Evolutionary conservation across 495 filamentous ascomycete genomes (phyloP), one percentile per base, ranked within the genome.

Genomic region (Aspergillus diversus): DNA sequence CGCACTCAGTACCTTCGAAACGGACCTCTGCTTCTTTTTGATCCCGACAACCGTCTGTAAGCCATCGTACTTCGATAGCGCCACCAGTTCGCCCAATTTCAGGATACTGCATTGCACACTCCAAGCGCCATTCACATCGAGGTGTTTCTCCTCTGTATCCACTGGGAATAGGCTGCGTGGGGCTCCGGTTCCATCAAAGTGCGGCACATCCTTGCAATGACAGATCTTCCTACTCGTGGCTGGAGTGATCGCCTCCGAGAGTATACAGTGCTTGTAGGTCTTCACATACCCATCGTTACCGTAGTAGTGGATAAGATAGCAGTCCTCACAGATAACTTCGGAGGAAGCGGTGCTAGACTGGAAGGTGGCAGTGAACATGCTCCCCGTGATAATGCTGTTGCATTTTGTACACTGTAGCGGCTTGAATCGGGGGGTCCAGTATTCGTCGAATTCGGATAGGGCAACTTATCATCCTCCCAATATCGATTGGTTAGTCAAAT

Each of bases 241-340:
- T 15, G 33, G 53, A 16, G 53, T 56, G 17, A 56, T 56, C 17
- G n/a, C 16, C 33, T 56, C 33, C 3, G n/a, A 33, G 15, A 56
- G 34, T 4, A 56, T 39, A 15, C 33, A 56, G n/a, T 56, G 53
- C 33, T 56, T 56, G 53, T 56, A 56, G 7, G 16, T 27, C 16
- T 56, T 56, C 12, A 8, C n/a, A 27, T 37, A 56, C 17, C 39
- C 15, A 11, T n/a, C 15, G 17, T 42, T 39, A 5, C 53, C 53
- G 4, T 31, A n/a, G 32, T 17, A 35, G 11, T 27, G 4, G 8
- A 8, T 27, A 3, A n/a, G 53, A n/a, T 56, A 56, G 16, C 53
- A 56, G 53, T 35, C 15, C 27, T 56, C 53, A 21, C 53, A 56
- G 0, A 56, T 27, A 3, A 17, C 2, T 16, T 17, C 16, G 8